Evolutionary conservation across 768 basidiomycete species (phyloP).

Genomic region (Holtermannia corniformis): DNA sequence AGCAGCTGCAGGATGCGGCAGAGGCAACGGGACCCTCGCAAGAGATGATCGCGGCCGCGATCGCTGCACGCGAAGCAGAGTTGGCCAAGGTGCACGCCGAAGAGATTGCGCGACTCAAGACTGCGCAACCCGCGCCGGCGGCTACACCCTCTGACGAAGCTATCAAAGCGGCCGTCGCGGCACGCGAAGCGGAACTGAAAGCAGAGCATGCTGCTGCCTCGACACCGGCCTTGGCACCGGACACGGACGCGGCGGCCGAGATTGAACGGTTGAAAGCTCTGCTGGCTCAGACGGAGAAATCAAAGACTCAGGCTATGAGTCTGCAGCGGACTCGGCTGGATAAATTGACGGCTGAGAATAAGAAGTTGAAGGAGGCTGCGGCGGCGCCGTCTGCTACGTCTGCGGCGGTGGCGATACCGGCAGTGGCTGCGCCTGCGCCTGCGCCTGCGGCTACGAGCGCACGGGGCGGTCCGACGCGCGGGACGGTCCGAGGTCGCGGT

Average conservation of each 20-base stretch:
- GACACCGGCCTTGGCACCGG: conserved; percentile 8
- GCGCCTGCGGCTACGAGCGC: neutral
- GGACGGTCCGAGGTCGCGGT: neutral
- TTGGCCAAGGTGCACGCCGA: neutral
- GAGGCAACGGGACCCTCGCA: neutral
- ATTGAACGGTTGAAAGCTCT: conserved; percentile 20
- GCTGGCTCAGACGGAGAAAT: conserved; percentile 5
- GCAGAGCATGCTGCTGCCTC: conserved; percentile 12
- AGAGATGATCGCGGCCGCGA: conserved; percentile 20
- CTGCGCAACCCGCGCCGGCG: neutral
- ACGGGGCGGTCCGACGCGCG: neutral
- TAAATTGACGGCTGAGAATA: neutral
- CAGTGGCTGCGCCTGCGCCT: neutral
- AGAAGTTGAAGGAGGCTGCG: neutral
- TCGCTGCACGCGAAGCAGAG: conserved; percentile 17
- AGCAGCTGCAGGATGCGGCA: conserved; percentile 1
- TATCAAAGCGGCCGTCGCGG: conserved; percentile 25
- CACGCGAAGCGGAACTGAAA: conserved; percentile 24
- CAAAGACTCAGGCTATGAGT: neutral
- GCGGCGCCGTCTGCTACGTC: conserved; percentile 13
- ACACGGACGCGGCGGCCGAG: conserved; percentile 21
- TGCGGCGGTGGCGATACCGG: neutral
- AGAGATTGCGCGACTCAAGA: neutral
- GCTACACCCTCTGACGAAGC: conserved; percentile 14
- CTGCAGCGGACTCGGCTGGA: conserved; percentile 2